Evolutionary conservation across 73 alveolate genomes (phyloP), one percentile per base, ranked within the genome.

Genomic region (Paramecium primaurelia): DNA sequence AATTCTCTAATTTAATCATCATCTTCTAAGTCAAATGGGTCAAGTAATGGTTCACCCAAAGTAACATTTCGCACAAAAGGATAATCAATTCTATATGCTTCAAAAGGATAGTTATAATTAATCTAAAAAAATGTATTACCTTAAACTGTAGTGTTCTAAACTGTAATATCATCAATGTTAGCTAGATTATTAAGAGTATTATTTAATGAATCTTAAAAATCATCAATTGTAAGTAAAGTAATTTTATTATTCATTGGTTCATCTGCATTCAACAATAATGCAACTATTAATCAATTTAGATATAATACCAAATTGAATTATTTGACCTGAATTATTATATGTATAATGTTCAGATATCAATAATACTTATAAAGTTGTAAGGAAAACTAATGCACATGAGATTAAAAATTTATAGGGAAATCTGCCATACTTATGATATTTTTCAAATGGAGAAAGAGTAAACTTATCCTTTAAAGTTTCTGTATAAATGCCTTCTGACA

Each of bases 21-120:
- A 45, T 80, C 91, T 8, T 80, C 58, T 25, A 80, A 26, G 4
- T 80, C 18, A 25, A 80, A 80, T n/a, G 91, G 91, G 14, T 80
- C 91, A 6, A 10, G 14, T 9, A 80, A 26, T 22, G 71, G 77
- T 47, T 80, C 45, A 20, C 73, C 91, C 22, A 49, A 42, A 14
- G 88, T 75, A 36, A 75, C 69, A 38, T 75, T 64, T 64, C 42
- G 5, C 30, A 64, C 11, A 34, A 64, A 64, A 3, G 22, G 22
- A 28, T 64, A 64, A 42, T 80, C 73, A 22, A n/a, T 8, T 26
- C 44, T 20, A 20, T 45, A 80, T 9, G 75, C 44, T 45, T 80
- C 71, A 80, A 44, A 80, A 16, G 91, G 91, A 80, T 80, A 80
- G n/a, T 80, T 80, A 18, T 44, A 80, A 42, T 80, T 80, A 10